A percentile compares a stretch with the other conserved stretches of the same genome.
Conservation (phyloP, 768 basidiomycete genomes). For the Coprinopsis strossmayeri region DNA sequence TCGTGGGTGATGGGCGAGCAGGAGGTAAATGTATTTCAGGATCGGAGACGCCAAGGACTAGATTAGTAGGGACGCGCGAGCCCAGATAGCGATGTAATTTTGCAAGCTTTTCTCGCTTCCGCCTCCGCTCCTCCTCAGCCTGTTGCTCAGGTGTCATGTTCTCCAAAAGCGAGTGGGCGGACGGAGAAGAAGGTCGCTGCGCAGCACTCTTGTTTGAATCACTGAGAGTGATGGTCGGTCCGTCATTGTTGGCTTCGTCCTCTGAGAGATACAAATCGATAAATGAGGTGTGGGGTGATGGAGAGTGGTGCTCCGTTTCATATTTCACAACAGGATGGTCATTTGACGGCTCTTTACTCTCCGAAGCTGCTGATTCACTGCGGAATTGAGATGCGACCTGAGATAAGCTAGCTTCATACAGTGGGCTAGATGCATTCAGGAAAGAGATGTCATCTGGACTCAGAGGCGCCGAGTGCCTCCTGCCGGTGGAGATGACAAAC, state of each 20-base stretch:
- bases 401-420: conserved; percentile 12
- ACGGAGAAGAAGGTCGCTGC: conserved; percentile 28
- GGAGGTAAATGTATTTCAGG: conserved; percentile 20
- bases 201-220: conserved; percentile 17
- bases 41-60: conserved; percentile 49
- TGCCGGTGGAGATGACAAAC: conserved; percentile 20
- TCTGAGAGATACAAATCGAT: conserved; percentile 57
- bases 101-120: conserved; percentile 70
- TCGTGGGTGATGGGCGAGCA: conserved; percentile 3
- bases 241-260: conserved; percentile 36
- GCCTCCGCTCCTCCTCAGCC: conserved; percentile 55
- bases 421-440: conserved; percentile 20
- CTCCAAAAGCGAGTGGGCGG: conserved; percentile 42
- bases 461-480: conserved; percentile 53
- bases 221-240: conserved; percentile 19
- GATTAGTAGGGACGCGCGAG: conserved; percentile 66
- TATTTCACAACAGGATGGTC: conserved; percentile 10
- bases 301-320: conserved; percentile 11
- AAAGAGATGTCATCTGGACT: conserved; percentile 40
- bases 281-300: conserved; percentile 40
- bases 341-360: conserved; percentile 13
- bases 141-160: conserved; percentile 44
- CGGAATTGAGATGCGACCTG: conserved; percentile 11
- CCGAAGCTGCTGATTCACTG: conserved; percentile 4
- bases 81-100: conserved; percentile 83